These are phyloP conservation scores for Orbilia quercus DNA, from an alignment of 2,329 filamentous ascomycete genomes.

Conservation along the genomic window DNA sequence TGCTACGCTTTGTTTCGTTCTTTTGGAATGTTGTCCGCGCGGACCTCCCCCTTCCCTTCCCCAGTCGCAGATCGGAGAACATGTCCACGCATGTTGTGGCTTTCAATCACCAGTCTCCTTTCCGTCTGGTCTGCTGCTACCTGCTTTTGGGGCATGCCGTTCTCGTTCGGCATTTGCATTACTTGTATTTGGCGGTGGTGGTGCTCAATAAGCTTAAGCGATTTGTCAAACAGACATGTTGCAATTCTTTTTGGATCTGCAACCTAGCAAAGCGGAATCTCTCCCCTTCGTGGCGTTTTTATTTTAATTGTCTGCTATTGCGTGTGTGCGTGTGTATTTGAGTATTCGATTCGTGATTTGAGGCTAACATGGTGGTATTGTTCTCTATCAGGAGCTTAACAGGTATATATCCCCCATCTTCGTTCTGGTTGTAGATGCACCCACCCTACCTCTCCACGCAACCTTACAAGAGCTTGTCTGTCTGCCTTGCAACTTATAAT, in stretches of 20 bases:
- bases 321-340: too few species aligned
- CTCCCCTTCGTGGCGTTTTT: conserved; percentile 31
- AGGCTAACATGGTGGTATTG: conserved; percentile 41
- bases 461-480: conserved; percentile 51
- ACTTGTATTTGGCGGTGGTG: conserved; percentile 25
- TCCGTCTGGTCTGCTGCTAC: conserved; percentile 14
- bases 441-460: conserved; percentile 29
- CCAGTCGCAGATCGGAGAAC: conserved; percentile 53
- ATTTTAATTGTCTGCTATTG: conserved; percentile 10
- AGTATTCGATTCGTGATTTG: conserved; percentile 37
- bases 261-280: conserved; percentile 21
- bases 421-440: conserved; percentile 36
- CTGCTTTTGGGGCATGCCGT: conserved; percentile 2
- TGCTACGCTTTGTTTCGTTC: conserved; percentile 8
- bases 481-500: conserved; percentile 53
- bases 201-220: conserved; percentile 20
- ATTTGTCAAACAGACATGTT: conserved; percentile 55
- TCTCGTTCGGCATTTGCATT: background rate
- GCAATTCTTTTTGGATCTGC: conserved; percentile 51
- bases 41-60: conserved; percentile 14
- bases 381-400: conserved; percentile 52
- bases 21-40: conserved; percentile 21
- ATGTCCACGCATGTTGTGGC: conserved; percentile 33
- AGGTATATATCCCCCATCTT: conserved; percentile 53
- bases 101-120: conserved; percentile 18